Conservation (phyloP, 371 early-diverging fungal genomes). For the Zopfochytrium polystomum region DNA sequence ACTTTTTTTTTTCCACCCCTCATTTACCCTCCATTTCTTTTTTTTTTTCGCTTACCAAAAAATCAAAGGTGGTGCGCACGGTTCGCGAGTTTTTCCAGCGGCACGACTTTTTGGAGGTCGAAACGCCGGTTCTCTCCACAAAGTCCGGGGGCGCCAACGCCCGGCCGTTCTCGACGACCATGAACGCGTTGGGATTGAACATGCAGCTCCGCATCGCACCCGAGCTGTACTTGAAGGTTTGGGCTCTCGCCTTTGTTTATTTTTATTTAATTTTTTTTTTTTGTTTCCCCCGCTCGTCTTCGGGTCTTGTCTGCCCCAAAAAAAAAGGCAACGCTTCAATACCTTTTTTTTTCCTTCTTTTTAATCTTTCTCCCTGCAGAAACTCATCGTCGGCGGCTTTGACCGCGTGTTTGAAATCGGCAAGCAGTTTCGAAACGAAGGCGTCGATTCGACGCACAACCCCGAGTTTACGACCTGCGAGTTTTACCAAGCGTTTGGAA, state of each 20-base stretch:
- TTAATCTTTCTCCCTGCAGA: constrained; percentile 43
- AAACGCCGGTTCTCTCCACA: constrained; percentile 89
- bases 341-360: too few relatives aligned
- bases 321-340: too few relatives aligned
- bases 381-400: constrained; percentile 93
- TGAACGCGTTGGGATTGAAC: constrained; percentile 72
- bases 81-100: constrained; percentile 76
- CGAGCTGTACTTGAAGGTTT: constrained; percentile 88
- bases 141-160: constrained; percentile 96
- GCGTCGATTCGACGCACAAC: constrained; percentile 93
- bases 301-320: too few relatives aligned
- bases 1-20: too few relatives aligned
- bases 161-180: constrained; percentile 84
- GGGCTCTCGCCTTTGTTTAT: constrained; percentile 1
- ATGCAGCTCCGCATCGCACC: constrained; percentile 92
- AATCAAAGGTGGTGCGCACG: constrained; percentile 8
- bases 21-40: too few relatives aligned
- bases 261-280: neutral
- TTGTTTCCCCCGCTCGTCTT: too few relatives aligned
- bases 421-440: constrained; percentile 95
- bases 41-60: constrained; percentile 58
- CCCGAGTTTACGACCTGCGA: constrained; percentile 99
- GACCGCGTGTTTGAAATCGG: constrained; percentile 97
- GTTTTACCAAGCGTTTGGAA: constrained; percentile 93
- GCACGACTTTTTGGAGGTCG: constrained; percentile 90